A percentile compares a stretch with the other conserved stretches of the same genome.
Conservation (phyloP, 2,329 filamentous ascomycete genomes). For the Claviceps capensis region DNA sequence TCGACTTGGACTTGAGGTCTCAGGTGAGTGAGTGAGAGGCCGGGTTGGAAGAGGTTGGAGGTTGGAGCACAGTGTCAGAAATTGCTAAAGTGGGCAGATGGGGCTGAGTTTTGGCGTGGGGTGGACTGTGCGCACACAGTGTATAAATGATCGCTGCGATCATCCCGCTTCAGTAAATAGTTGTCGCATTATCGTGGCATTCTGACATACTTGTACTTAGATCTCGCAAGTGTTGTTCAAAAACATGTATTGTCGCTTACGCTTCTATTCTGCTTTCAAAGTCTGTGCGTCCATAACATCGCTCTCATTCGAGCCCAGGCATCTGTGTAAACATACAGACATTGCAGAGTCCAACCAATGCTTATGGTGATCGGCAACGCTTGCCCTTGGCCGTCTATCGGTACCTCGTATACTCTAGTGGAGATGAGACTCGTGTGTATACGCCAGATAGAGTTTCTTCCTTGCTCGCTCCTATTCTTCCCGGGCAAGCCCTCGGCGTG, state of each 20-base stretch:
- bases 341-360: neutral
- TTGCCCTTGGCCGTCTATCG: neutral
- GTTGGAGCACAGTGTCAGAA: neutral
- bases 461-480: neutral
- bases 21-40: neutral
- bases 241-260: neutral
- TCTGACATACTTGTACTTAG: neutral
- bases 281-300: too few relatives aligned
- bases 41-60: neutral
- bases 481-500: neutral
- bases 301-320: neutral
- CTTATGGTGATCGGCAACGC: neutral
- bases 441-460: neutral
- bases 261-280: neutral
- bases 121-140: neutral
- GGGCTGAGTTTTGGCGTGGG: neutral
- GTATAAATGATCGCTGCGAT: neutral
- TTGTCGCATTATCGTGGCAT: neutral
- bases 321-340: neutral
- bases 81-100: neutral
- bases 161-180: neutral
- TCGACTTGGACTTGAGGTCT: neutral
- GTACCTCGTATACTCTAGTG: neutral
- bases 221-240: neutral
- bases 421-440: neutral